These are phyloP conservation scores for Fusarium sp. DNA, from an alignment of 2,329 filamentous ascomycete species.

Conservation along the genomic window DNA sequence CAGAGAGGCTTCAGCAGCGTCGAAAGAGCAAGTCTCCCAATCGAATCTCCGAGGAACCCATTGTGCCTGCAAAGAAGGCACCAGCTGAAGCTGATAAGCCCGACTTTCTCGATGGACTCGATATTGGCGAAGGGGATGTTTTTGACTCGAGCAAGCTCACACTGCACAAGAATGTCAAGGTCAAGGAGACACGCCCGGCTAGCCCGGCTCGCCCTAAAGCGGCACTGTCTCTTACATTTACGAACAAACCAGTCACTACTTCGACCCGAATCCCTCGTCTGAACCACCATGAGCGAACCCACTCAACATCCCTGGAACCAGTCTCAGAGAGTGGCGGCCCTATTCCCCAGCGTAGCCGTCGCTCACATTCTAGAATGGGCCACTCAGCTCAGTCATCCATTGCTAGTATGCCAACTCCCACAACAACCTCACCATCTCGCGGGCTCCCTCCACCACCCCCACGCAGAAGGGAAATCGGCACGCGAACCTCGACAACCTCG, in stretches of 20 bases:
- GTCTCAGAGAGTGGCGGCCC: conserved; percentile 90
- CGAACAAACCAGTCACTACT: conserved; percentile 70
- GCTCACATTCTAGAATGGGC: conserved; percentile 74
- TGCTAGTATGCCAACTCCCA: conserved; percentile 70
- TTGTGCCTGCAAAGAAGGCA: conserved; percentile 48
- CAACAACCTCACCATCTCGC: conserved; percentile 65
- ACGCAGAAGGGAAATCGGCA: conserved; percentile 67
- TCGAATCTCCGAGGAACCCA: conserved; percentile 55
- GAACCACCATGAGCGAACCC: conserved; percentile 74
- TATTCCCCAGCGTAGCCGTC: conserved; percentile 66
- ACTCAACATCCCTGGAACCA: conserved; percentile 82
- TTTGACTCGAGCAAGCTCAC: conserved; percentile 85
- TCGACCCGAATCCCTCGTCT: conserved; percentile 84
- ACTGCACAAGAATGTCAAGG: conserved; percentile 89
- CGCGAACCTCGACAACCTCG: conserved; percentile 64
- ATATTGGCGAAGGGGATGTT: conserved; percentile 84
- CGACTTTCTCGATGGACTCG: conserved; percentile 87
- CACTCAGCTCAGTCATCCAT: conserved; percentile 77
- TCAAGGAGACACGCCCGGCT: conserved; percentile 76
- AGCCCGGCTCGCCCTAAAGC: conserved; percentile 79
- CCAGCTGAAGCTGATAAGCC: conserved; percentile 66
- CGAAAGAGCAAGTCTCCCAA: conserved; percentile 70
- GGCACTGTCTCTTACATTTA: conserved; percentile 90
- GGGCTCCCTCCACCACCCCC: conserved; percentile 70
- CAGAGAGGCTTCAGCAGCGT: conserved; percentile 78